These are phyloP conservation scores for Solanum corneliomulleri DNA, from an alignment of 257 asterid species.

Conservation along the genomic window DNA sequence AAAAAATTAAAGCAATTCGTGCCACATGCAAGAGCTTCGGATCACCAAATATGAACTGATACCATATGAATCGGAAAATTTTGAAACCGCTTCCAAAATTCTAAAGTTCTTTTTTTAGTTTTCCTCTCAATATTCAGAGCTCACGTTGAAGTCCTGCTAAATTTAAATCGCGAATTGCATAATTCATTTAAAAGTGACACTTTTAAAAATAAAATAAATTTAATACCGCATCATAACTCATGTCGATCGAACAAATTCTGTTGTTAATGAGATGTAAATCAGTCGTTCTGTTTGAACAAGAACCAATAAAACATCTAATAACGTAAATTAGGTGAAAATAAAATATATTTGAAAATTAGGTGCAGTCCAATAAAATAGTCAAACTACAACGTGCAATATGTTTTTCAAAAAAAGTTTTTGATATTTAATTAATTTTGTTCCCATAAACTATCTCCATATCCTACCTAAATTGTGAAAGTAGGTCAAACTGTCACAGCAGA, in stretches of 20 bases:
- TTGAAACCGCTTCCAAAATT: background rate
- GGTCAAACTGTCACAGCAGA: background rate
- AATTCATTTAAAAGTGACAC: too few species aligned
- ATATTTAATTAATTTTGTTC: background rate
- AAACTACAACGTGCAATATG: background rate
- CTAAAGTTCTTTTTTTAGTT: too few species aligned
- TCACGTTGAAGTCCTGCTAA: too few species aligned
- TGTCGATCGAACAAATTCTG: too few species aligned
- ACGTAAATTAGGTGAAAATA: background rate
- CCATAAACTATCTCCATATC: background rate
- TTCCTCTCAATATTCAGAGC: too few species aligned
- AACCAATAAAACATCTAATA: background rate
- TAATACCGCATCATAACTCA: too few species aligned
- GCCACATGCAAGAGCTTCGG: background rate
- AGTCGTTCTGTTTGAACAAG: too few species aligned
- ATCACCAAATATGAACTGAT: background rate
- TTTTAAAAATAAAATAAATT: too few species aligned
- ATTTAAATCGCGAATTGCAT: too few species aligned
- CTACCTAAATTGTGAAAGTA: background rate
- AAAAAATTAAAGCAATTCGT: background rate
- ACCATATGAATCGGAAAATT: too few species aligned
- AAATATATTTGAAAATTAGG: background rate
- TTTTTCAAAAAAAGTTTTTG: background rate
- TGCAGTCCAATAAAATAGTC: background rate
- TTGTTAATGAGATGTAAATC: too few species aligned